These are phyloP conservation scores for Cryptococcus maquisensis DNA, from an alignment of 1,284 basidiomycete genomes.

Conservation along the genomic window DNA sequence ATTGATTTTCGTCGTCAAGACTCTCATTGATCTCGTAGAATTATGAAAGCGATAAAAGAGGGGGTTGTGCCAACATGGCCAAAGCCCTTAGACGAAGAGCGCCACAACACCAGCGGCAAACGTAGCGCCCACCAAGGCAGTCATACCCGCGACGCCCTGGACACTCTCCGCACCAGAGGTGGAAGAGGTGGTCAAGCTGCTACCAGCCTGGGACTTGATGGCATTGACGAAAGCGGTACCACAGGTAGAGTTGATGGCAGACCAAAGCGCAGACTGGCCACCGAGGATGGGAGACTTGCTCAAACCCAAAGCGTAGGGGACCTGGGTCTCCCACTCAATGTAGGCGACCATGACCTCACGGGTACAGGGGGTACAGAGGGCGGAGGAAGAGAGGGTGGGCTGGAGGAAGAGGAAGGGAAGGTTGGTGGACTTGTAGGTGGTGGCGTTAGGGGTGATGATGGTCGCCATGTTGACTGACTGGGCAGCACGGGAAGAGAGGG, in stretches of 20 bases:
- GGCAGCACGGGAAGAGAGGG: conserved; percentile 26
- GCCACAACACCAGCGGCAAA: conserved; percentile 28
- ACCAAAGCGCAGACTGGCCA: conserved; percentile 64
- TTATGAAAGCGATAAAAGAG: too few relatives aligned
- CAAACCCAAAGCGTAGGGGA: conserved; percentile 71
- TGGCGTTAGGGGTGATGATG: conserved; percentile 60
- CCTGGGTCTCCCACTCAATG: conserved; percentile 65
- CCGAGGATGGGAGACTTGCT: conserved; percentile 60
- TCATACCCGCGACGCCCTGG: conserved; percentile 8
- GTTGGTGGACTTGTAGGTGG: conserved; percentile 61
- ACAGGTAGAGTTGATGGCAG: conserved; percentile 55
- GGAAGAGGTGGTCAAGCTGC: conserved; percentile 20
- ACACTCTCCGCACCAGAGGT: conserved; percentile 20
- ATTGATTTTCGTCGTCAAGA: neutral
- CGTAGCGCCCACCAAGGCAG: conserved; percentile 15
- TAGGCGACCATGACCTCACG: conserved; percentile 68
- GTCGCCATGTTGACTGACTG: conserved; percentile 26
- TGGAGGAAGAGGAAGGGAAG: conserved; percentile 74
- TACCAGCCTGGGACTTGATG: conserved; percentile 42
- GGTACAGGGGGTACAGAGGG: conserved; percentile 77
- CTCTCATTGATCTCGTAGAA: too few relatives aligned
- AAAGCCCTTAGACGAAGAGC: conserved; percentile 9
- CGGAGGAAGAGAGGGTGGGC: conserved; percentile 52
- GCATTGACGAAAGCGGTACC: conserved; percentile 44
- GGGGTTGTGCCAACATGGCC: neutral